phyloP scores from a whole-genome alignment of 164 flowering plant genomes.

The Sextonia rubra region DNA sequence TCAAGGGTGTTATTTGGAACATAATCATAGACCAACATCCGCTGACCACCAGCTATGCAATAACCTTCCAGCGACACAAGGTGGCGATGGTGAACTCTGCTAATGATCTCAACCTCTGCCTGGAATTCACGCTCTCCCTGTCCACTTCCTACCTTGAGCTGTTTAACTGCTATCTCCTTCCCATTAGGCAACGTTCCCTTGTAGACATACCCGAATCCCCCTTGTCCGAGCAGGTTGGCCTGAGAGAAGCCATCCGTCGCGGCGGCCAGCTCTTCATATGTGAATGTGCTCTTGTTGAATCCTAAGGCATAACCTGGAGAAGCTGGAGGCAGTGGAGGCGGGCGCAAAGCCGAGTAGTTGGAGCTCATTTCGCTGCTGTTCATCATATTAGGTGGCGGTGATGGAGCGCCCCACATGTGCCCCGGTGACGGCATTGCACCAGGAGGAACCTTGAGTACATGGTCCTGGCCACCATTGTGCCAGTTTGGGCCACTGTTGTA shows the following conservation, averaged over 20 bases:
- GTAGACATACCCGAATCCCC: slow-evolving; percentile 85
- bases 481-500: slow-evolving; percentile 20
- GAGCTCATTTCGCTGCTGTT: slow-evolving; percentile 45
- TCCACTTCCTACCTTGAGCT: slow-evolving; percentile 71
- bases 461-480: slow-evolving; percentile 22
- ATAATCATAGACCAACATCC: slow-evolving; percentile 80
- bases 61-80: slow-evolving; percentile 83
- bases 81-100: slow-evolving; percentile 87
- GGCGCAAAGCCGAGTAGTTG: slow-evolving; percentile 39
- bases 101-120: slow-evolving; percentile 94
- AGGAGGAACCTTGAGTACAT: slow-evolving; percentile 20
- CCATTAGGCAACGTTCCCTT: slow-evolving; percentile 82
- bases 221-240: slow-evolving; percentile 67
- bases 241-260: slow-evolving; percentile 69
- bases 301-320: slow-evolving; percentile 51
- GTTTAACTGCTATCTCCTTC: slow-evolving; percentile 79
- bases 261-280: slow-evolving; percentile 60
- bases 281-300: slow-evolving; percentile 60
- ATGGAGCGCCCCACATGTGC: slow-evolving; percentile 12
- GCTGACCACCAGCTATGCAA: slow-evolving; percentile 52
- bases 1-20: slow-evolving; percentile 74
- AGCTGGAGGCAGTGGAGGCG: slow-evolving; percentile 44
- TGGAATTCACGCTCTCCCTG: slow-evolving; percentile 87
- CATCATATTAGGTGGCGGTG: slow-evolving; percentile 30
- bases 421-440: slow-evolving; percentile 7